Conservation (phyloP, 1,139 yeast species). For the Magnusiomyces tetraspermus region DNA sequence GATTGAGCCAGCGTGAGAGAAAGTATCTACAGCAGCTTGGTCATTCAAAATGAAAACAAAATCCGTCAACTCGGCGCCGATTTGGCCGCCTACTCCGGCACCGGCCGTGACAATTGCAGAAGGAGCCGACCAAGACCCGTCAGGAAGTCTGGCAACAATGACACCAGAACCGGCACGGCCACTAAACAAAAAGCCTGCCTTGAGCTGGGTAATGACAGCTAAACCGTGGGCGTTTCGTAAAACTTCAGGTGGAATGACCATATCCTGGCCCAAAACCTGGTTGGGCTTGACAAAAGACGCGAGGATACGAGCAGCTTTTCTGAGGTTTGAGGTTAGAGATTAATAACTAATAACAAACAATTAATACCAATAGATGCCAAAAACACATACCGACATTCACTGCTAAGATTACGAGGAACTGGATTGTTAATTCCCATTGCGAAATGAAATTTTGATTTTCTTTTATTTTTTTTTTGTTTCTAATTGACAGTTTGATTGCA, state of each 20-base stretch:
- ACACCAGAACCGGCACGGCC: slow-evolving; percentile 98
- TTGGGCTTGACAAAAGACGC: slow-evolving; percentile 92
- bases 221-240: slow-evolving; percentile 87
- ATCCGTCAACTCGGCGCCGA: slow-evolving; percentile 94
- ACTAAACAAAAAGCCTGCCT: slow-evolving; percentile 91
- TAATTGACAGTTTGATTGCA: no score
- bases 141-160: slow-evolving; percentile 85
- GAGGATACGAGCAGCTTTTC: slow-evolving; percentile 91
- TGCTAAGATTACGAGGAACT: slow-evolving; percentile 77
- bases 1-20: slow-evolving; percentile 88
- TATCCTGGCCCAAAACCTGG: slow-evolving; percentile 82
- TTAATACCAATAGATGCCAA: background rate
- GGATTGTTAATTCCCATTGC: slow-evolving; percentile 93
- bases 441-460: no score
- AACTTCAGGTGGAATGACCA: slow-evolving; percentile 79
- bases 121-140: slow-evolving; percentile 97
- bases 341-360: background rate
- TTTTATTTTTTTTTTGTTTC: no score
- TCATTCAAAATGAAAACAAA: slow-evolving; percentile 88
- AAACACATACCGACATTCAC: slow-evolving; percentile 65
- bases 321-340: no score
- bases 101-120: slow-evolving; percentile 94
- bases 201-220: slow-evolving; percentile 64
- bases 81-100: slow-evolving; percentile 97
- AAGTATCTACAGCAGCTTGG: slow-evolving; percentile 81